Base-by-base conservation (phyloP, 2,329 filamentous ascomycete genomes). In the Apiospora sp. region DNA sequence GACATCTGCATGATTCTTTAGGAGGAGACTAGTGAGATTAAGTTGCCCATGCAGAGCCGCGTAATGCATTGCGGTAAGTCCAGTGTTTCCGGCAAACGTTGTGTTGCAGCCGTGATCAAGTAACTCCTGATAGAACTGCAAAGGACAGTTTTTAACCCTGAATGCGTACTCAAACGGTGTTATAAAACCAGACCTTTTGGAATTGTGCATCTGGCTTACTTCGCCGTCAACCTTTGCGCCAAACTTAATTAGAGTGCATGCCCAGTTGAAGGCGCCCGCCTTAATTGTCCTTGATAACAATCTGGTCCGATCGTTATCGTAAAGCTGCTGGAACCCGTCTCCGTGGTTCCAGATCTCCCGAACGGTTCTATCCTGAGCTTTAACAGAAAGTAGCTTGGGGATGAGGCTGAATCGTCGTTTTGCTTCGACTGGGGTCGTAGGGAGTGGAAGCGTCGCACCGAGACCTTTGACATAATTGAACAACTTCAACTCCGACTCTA, bases 91-190 rank as follows among this genome's bases (percentile, higher is more conserved):
- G 13, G 12, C 10, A 14, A 34, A 64, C 4, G 7, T 64, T 10
- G 10, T n/a, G 1, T n/a, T 2, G 1, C 19, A 19, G 13, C 58
- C 58, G n/a, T n/a, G 34, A n/a, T 37, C 7, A 13, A 64, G 58
- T n/a, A 64, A 37, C 6, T 41, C 24, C 8, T 30, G 30, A 64
- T 41, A 13, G 19, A 64, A 41, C 58, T 8, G 37, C 30, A 64
- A 12, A n/a, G 34, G 19, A n/a, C 13, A 34, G 1, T 4, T 3
- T 10, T 0, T 6, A 37, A 2, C 1, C 10, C 0, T 10, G 30
- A 14, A 61, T 61, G 54, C 30, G 1, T 6, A 16, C 27, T 34
- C 4, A 30, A 58, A 16, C 12, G 14, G 0, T 19, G 12, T 58
- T 3, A 12, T 7, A 13, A 48, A 3, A 16, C 24, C 24, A 54